A percentile compares a stretch with the other conserved stretches of the same genome.
Conservation (phyloP, 805 yeast genomes). For the Saccharomycopsis fibuligera region DNA sequence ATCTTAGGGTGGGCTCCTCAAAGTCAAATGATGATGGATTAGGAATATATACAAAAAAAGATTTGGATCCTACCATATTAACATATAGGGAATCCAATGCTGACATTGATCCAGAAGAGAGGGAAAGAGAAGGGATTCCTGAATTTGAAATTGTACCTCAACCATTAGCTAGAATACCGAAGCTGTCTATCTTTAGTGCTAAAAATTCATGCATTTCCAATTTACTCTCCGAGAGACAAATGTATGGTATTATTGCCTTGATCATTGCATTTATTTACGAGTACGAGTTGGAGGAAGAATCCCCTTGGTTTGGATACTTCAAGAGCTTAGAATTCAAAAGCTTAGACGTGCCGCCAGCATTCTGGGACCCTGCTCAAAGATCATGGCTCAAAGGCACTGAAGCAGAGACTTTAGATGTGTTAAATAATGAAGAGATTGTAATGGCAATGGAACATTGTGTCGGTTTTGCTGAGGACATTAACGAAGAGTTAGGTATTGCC, state of each 20-base stretch:
- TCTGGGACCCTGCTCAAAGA: conserved; percentile 54
- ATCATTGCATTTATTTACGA: conserved; percentile 72
- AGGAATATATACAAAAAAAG: conserved; percentile 60
- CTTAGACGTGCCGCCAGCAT: conserved; percentile 44
- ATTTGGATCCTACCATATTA: conserved; percentile 31
- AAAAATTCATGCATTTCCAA: conserved; percentile 61
- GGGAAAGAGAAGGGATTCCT: conserved; percentile 7
- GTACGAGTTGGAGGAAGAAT: conserved; percentile 40
- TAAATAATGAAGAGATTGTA: conserved; percentile 41
- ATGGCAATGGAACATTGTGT: conserved; percentile 30
- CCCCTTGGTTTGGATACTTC: conserved; percentile 74
- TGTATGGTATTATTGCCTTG: conserved; percentile 62
- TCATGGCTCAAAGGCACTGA: conserved; percentile 53
- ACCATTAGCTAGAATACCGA: conserved; percentile 54
- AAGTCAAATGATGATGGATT: conserved; percentile 53
- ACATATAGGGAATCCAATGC: neutral
- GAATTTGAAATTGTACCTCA: conserved; percentile 5
- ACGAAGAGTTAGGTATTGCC: conserved; percentile 14
- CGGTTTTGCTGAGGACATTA: conserved; percentile 28
- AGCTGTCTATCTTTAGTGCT: conserved; percentile 49
- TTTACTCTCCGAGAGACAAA: conserved; percentile 49
- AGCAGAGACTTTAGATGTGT: conserved; percentile 50
- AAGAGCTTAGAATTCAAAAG: conserved; percentile 9
- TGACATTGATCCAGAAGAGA: conserved; percentile 26
- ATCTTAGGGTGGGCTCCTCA: conserved; percentile 40